A percentile compares a stretch with the other conserved stretches of the same genome.
Evolutionary conservation across 495 filamentous ascomycete genomes (phyloP).

Genomic region (Podospora pseudoanserina): DNA sequence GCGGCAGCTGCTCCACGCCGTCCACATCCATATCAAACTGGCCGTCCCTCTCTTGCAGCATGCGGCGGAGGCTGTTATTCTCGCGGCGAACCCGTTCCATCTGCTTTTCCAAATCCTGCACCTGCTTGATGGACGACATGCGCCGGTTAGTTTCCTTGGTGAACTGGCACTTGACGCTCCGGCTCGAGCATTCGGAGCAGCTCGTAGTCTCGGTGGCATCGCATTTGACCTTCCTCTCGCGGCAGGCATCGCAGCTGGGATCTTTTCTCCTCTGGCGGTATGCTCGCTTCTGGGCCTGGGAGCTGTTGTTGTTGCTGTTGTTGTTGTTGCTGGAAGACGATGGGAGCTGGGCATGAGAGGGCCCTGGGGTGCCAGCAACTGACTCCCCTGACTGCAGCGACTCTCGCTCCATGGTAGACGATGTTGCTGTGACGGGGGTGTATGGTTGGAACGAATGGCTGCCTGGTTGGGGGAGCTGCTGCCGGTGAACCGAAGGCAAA

Average conservation of each 20-base stretch:
- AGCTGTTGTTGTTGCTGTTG: slow-evolving; percentile 28
- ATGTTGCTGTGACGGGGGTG: slow-evolving; percentile 43
- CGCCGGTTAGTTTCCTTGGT: slow-evolving; percentile 98
- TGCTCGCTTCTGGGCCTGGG: slow-evolving; percentile 77
- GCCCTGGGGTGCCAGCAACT: slow-evolving; percentile 48
- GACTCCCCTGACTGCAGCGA: slow-evolving; percentile 52
- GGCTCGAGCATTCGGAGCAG: slow-evolving; percentile 93
- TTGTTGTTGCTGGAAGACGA: slow-evolving; percentile 21
- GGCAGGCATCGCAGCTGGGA: slow-evolving; percentile 95
- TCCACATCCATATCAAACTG: slow-evolving; percentile 60
- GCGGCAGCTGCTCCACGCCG: slow-evolving; percentile 50
- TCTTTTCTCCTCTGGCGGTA: slow-evolving; percentile 95
- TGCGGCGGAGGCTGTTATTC: slow-evolving; percentile 64
- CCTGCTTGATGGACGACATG: slow-evolving; percentile 99
- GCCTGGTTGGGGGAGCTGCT: slow-evolving; percentile 7
- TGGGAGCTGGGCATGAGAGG: slow-evolving; percentile 41
- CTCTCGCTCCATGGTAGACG: slow-evolving; percentile 51
- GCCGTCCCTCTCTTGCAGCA: slow-evolving; percentile 47
- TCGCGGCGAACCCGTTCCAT: slow-evolving; percentile 70
- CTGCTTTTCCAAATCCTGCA: slow-evolving; percentile 95
- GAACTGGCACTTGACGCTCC: slow-evolving; percentile 95
- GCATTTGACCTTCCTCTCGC: slow-evolving; percentile 98
- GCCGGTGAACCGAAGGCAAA: slow-evolving; percentile 36
- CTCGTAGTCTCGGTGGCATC: slow-evolving; percentile 94
- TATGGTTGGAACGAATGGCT: slow-evolving; percentile 40